Conservation (phyloP, 78 protist genomes). For the Dictyostelium firmibasis region DNA sequence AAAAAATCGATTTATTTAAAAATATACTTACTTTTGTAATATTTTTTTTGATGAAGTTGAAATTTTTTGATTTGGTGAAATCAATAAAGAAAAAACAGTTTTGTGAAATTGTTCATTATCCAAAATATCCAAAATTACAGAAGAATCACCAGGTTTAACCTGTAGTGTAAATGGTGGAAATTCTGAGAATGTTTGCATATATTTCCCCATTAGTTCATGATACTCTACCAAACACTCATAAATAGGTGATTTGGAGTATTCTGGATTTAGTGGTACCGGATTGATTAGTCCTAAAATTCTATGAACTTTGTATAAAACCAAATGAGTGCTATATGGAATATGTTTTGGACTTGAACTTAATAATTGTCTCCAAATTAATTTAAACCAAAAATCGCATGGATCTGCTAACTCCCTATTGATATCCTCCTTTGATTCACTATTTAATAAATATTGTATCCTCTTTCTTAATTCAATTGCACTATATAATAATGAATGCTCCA, state of each 20-base stretch:
- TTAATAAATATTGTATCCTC: neutral
- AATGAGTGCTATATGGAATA: constrained; percentile 20
- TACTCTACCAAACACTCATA: neutral
- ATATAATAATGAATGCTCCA: neutral
- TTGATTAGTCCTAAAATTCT: neutral
- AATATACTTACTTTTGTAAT: neutral
- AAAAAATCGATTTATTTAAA: neutral
- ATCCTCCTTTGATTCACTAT: neutral
- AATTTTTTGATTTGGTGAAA: neutral
- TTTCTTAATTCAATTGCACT: constrained; percentile 12
- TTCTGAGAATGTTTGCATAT: neutral
- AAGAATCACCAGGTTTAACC: neutral
- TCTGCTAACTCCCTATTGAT: neutral
- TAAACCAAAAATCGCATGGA: constrained; percentile 31
- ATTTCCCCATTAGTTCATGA: neutral
- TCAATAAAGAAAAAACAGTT: constrained; percentile 2
- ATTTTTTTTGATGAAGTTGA: neutral
- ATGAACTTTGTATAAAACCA: constrained; percentile 19
- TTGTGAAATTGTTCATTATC: constrained; percentile 13
- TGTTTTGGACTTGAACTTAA: neutral
- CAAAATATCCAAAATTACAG: neutral
- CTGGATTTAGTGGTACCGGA: neutral
- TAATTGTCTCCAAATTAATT: constrained; percentile 1
- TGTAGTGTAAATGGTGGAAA: neutral
- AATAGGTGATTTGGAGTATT: neutral